Conservation (phyloP, 2,329 filamentous ascomycete genomes). For the Fusarium veterinarium region DNA sequence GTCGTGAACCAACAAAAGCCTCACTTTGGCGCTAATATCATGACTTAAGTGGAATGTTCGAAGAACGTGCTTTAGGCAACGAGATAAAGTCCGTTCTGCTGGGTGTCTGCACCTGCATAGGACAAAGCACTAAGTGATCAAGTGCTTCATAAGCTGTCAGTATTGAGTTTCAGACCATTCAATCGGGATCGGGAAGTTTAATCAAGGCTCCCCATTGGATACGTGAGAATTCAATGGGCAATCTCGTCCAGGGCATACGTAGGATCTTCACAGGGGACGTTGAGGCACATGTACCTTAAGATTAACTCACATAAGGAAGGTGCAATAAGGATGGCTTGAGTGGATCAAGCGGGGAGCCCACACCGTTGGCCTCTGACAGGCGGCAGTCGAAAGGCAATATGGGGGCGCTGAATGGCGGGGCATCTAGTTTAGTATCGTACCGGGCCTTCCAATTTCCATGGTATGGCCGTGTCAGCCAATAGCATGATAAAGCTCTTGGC, state of each 20-base stretch:
- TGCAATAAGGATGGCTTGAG: constrained; percentile 8
- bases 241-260: not conserved
- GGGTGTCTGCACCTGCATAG: not conserved
- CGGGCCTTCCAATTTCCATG: not conserved
- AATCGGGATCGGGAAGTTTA: not conserved
- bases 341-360: constrained; percentile 10
- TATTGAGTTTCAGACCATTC: not conserved
- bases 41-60: not conserved
- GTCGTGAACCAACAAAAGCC: not conserved
- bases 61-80: not conserved
- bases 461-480: constrained; percentile 20
- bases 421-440: constrained; percentile 1
- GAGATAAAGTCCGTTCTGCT: not conserved
- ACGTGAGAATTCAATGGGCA: not conserved
- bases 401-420: constrained; percentile 35
- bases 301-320: constrained; percentile 11
- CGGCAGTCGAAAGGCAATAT: constrained; percentile 14
- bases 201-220: not conserved
- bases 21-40: constrained; percentile 2
- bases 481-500: not conserved
- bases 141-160: not conserved
- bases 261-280: constrained; percentile 5
- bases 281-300: not conserved
- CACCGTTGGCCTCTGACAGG: constrained; percentile 22
- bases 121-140: not conserved